These are phyloP conservation scores for Podospora conica DNA, from an alignment of 495 filamentous ascomycete genomes.

Conservation along the genomic window DNA sequence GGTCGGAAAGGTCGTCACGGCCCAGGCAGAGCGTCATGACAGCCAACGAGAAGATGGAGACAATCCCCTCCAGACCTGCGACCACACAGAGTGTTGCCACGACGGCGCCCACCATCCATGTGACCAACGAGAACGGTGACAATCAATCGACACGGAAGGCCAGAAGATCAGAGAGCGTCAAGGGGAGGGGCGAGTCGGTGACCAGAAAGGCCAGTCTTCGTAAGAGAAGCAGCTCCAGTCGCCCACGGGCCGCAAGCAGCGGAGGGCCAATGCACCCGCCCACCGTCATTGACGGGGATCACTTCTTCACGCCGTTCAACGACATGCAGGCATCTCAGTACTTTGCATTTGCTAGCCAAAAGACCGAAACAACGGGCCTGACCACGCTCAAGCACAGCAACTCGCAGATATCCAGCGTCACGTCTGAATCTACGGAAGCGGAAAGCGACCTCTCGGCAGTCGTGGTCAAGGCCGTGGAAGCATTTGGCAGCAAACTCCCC, in stretches of 20 bases:
- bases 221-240: constrained; percentile 39
- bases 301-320: constrained; percentile 34
- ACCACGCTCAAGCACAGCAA: constrained; percentile 24
- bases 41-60: constrained; percentile 22
- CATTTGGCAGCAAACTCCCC: constrained; percentile 34
- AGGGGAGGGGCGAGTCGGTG: constrained; percentile 36
- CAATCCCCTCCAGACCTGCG: constrained; percentile 22
- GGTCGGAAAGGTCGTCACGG: constrained; percentile 34
- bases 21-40: constrained; percentile 26
- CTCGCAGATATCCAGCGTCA: constrained; percentile 23
- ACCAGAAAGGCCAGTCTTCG: constrained; percentile 38
- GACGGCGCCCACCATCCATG: constrained; percentile 33
- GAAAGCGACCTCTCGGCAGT: constrained; percentile 11
- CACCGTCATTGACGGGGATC: constrained; percentile 34
- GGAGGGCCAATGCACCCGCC: constrained; percentile 24
- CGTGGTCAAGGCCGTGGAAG: constrained; percentile 13
- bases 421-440: constrained; percentile 14
- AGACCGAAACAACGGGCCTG: neutral
- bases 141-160: constrained; percentile 26
- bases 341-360: constrained; percentile 29
- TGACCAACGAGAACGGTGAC: constrained; percentile 34
- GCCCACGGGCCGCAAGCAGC: constrained; percentile 30
- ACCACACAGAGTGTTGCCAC: constrained; percentile 39
- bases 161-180: constrained; percentile 31
- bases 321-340: constrained; percentile 30